Evolutionary conservation across 164 flowering plant genomes (phyloP).

Genomic region (Vitis riparia): DNA sequence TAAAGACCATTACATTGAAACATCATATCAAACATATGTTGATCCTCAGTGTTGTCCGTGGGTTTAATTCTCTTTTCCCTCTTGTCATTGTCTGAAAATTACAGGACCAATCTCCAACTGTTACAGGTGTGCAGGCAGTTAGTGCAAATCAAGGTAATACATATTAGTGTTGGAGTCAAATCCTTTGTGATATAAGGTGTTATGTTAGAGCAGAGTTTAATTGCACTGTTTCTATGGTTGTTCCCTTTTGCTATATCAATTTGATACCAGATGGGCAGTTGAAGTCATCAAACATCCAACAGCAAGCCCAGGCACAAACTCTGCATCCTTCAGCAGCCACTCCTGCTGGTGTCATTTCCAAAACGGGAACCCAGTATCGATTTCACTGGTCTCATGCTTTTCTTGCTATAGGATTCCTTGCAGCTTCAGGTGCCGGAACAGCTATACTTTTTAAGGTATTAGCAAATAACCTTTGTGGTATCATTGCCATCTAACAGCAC

Average conservation of each 20-base stretch:
- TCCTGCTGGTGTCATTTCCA: conserved; percentile 42
- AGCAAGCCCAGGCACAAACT: conserved; percentile 45
- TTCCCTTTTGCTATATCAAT: neutral
- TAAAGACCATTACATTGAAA: neutral
- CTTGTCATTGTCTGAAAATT: conserved; percentile 7
- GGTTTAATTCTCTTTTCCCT: neutral
- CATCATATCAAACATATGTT: neutral
- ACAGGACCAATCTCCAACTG: conserved; percentile 75
- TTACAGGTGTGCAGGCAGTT: conserved; percentile 41
- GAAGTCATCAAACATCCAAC: conserved; percentile 44
- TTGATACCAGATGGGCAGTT: conserved; percentile 49
- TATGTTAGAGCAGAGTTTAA: neutral
- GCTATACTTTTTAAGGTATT: conserved; percentile 79
- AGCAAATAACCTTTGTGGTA: neutral
- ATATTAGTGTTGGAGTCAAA: neutral
- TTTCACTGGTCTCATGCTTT: conserved; percentile 88
- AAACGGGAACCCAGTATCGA: conserved; percentile 31
- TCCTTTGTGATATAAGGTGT: neutral
- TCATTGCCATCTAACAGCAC: neutral
- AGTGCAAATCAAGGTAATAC: conserved; percentile 57
- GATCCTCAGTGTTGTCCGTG: neutral
- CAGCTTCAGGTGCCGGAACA: conserved; percentile 91
- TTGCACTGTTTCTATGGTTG: neutral
- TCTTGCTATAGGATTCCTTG: conserved; percentile 74
- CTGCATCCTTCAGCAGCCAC: conserved; percentile 55